Evolutionary conservation across 2,329 filamentous ascomycete species (phyloP), one percentile per base, ranked within the genome.

Genomic region (Magnaporthales sp.): DNA sequence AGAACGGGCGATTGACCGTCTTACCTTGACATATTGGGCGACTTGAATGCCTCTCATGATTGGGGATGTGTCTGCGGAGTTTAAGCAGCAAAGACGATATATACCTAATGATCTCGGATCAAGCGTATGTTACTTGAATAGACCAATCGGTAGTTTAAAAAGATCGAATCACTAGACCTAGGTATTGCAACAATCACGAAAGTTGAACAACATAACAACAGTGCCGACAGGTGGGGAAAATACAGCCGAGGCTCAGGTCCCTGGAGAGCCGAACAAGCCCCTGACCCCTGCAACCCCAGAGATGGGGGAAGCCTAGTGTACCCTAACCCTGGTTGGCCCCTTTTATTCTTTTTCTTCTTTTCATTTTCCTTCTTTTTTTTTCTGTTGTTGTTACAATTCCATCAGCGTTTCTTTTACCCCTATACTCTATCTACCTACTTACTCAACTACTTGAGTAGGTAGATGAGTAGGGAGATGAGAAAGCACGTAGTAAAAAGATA

Each of bases 31-130:
- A 67, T 77, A 77, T 69, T 75, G 64, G 8, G 71, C 62, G 46
- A 77, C 19, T 66, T 77, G 75, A 62, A 77, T 77, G 64, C 75
- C 75, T 67, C 69, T 75, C 76, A 77, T 77, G 32, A 65, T 74
- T 69, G 30, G n/a, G 38, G 7, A 38, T 38, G 5, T 9, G 3
- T 4, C 38, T 46, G 5, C 38, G 15, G n/a, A 46, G 5, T 2
- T 46, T 13, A n/a, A n/a, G n/a, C n/a, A 19, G 15, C 7, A 46
- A 46, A 46, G 15, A 46, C 3, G 38, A 46, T 46, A 46, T 46
- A 46, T 46, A 46, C 38, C n/a, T n/a, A 6, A 46, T 19, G 5
- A n/a, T n/a, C n/a, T n/a, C n/a, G n/a, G n/a, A n/a, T n/a, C n/a
- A n/a, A n/a, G n/a, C n/a, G n/a, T n/a, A n/a, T n/a, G n/a, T n/a